These are phyloP conservation scores for Blepharisma japonicum DNA, from an alignment of 73 alveolate species.

Conservation along the genomic window DNA sequence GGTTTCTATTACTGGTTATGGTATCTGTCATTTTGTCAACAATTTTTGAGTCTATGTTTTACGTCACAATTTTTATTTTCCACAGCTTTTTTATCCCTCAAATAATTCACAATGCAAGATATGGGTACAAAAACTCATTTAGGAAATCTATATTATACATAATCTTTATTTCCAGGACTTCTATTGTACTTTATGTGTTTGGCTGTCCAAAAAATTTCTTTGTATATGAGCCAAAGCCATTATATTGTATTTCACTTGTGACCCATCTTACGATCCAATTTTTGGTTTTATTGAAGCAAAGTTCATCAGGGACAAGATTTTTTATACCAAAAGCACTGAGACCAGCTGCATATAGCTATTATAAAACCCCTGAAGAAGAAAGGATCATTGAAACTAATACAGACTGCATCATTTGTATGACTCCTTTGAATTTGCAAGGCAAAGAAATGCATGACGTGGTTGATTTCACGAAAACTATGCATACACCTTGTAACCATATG, in stretches of 20 bases:
- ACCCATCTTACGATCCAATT: not conserved
- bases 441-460: conserved; percentile 29
- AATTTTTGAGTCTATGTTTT: not conserved
- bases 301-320: conserved; percentile 47
- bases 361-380: conserved; percentile 34
- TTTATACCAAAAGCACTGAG: conserved; percentile 45
- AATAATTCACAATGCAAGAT: not conserved
- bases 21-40: not conserved
- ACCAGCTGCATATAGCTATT: conserved; percentile 34
- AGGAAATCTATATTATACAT: not conserved
- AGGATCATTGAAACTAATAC: conserved; percentile 28
- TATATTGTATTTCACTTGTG: not conserved
- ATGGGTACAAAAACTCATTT: not conserved
- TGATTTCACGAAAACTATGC: conserved; percentile 50
- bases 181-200: conserved; percentile 8
- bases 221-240: not conserved
- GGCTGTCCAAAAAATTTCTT: not conserved
- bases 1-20: not conserved
- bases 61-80: not conserved
- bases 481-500: conserved; percentile 94
- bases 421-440: conserved; percentile 41
- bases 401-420: conserved; percentile 70
- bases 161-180: not conserved
- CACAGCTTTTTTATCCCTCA: not conserved
- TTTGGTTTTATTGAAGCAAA: conserved; percentile 10